Percentiles rank a stretch among this genome's conserved stretches.
Conservation (phyloP, 2,329 filamentous ascomycete species). For the Ploettnerulaceae sp. region DNA sequence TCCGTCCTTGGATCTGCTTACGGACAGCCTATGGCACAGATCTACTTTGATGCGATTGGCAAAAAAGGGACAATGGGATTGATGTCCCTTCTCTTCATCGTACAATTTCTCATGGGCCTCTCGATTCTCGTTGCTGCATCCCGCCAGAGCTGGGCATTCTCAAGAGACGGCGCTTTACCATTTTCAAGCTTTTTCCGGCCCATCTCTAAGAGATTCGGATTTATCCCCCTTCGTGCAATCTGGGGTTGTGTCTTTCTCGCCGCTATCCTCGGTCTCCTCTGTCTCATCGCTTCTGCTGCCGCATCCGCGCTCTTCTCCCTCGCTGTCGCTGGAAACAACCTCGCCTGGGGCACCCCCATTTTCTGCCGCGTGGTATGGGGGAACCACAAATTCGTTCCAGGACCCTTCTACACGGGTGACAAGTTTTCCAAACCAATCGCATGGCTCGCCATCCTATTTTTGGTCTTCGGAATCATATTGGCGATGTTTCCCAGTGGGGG, state of each 20-base stretch:
- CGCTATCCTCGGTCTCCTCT: conserved; percentile 51
- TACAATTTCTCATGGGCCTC: conserved; percentile 58
- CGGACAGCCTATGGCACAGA: conserved; percentile 51
- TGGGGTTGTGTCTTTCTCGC: conserved; percentile 49
- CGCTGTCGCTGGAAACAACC: conserved; percentile 54
- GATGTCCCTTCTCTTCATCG: conserved; percentile 54
- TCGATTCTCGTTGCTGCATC: conserved; percentile 54
- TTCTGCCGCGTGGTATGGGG: conserved; percentile 55
- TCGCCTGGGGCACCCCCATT: conserved; percentile 56
- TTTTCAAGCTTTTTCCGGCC: conserved; percentile 53
- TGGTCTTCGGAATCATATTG: conserved; percentile 50
- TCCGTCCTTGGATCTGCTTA: conserved; percentile 45
- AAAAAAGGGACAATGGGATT: conserved; percentile 54
- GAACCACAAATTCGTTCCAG: conserved; percentile 50
- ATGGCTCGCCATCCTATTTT: conserved; percentile 48
- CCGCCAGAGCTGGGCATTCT: conserved; percentile 59
- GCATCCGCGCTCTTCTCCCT: conserved; percentile 56
- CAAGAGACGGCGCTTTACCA: conserved; percentile 56
- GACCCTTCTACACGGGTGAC: conserved; percentile 53
- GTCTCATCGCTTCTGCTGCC: conserved; percentile 52
- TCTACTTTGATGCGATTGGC: conserved; percentile 56
- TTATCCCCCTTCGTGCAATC: conserved; percentile 53
- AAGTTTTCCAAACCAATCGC: conserved; percentile 48
- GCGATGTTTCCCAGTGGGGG: conserved; percentile 55
- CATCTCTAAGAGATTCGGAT: conserved; percentile 47